Base-by-base conservation (phyloP, 2,329 filamentous ascomycete genomes). In the Plectosphaerella plurivora region DNA sequence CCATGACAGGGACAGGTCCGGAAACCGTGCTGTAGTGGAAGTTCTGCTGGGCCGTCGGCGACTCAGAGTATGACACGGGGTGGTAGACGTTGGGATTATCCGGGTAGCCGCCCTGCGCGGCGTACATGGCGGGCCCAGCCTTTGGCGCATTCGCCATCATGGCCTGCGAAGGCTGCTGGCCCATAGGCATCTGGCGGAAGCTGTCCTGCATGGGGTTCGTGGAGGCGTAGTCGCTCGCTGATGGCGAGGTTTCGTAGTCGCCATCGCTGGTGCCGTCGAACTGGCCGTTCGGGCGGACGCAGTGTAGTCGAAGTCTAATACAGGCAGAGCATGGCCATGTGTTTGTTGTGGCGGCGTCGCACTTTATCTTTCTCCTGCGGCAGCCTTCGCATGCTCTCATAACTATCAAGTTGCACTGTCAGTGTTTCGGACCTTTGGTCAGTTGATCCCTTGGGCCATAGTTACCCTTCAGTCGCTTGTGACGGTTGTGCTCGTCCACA, bases 361-460 rank as follows among this genome's bases (percentile, higher is more conserved):
- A 99, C 70, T 96, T 96, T 68, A 99, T 99, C 72, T 99, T 99
- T 64, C 93, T 84, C 71, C 91, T 87, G 56, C 93, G 83, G 67
- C 93, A 97, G 55, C 93, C 93, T 73, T 97, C 93, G 70, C 93
- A 97, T 52, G 93, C 94, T 76, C 94, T 87, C 91, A 96, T 97
- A 50, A 97, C 93, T 95, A 42, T 18, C 16, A 14, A 18, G 37
- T 35, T 33, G 22, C 5, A 33, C 33, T 3, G 46, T 56, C 48
- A 57, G 55, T 49, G 2, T 33, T 8, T 33, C 11, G 28, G 11
- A 33, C 28, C 28, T 33, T 25, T 22, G 47, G 12, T 22, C 36
- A 52, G 42, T 24, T 45, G 33, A 20, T n/a, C n/a, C 41, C 18
- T 5, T 5, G 37, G 37, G 37, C 15, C 14, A n/a, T 15, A n/a